Evolutionary conservation across 768 basidiomycete genomes (phyloP).

Genomic region (Favolaschia claudopus): DNA sequence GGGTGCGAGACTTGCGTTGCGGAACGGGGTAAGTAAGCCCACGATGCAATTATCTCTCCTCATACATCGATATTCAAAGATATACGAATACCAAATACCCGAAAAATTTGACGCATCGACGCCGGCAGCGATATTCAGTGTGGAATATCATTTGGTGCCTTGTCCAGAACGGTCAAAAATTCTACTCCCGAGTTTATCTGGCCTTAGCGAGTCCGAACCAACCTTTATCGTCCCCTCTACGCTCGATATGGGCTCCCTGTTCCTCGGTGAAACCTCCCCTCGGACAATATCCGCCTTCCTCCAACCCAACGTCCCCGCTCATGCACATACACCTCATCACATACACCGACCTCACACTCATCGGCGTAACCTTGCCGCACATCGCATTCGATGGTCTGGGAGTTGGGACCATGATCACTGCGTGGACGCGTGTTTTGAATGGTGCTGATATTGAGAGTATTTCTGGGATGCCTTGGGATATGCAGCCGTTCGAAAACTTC

Average conservation of each 20-base stretch:
- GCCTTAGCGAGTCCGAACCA: background rate
- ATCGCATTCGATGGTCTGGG: background rate
- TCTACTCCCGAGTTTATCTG: background rate
- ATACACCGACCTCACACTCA: background rate
- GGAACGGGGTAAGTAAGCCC: background rate
- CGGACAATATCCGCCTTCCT: background rate
- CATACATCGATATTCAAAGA: background rate
- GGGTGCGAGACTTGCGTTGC: background rate
- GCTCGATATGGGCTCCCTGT: background rate
- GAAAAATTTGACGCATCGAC: background rate
- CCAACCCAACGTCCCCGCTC: background rate
- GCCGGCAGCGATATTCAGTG: background rate
- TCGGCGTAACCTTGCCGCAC: background rate
- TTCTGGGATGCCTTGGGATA: background rate
- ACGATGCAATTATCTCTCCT: background rate
- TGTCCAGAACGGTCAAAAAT: background rate
- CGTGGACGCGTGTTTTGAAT: background rate
- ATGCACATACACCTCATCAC: background rate
- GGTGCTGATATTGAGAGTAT: background rate
- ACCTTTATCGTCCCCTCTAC: background rate
- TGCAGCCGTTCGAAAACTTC: background rate
- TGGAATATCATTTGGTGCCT: background rate
- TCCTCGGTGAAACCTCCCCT: background rate
- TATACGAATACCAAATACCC: background rate
- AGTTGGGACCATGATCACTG: background rate